phyloP scores from a whole-genome alignment of 192 early-diverging fungal species.

The Coemansia aciculifera region DNA sequence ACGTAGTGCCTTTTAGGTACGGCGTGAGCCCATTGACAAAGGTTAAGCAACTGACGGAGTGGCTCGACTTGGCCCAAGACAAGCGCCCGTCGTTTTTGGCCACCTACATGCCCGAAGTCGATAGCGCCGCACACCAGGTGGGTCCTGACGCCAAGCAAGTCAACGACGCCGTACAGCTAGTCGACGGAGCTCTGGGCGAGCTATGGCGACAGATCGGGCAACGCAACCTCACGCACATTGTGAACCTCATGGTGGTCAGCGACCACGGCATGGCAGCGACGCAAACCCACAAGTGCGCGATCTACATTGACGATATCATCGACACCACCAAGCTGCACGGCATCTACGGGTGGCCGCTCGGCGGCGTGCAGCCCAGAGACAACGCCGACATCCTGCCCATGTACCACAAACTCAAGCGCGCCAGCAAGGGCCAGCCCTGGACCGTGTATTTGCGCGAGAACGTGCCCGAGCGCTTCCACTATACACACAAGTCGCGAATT shows the following conservation, averaged over 20 bases:
- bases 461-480: constrained; percentile 74
- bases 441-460: constrained; percentile 71
- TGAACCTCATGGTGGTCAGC: constrained; percentile 71
- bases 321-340: constrained; percentile 56
- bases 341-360: constrained; percentile 65
- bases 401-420: constrained; percentile 56
- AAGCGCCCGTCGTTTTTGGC: constrained; percentile 73
- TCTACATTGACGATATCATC: constrained; percentile 77
- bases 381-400: constrained; percentile 49
- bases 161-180: constrained; percentile 55
- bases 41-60: constrained; percentile 62
- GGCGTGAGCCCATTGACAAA: constrained; percentile 56
- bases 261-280: constrained; percentile 85
- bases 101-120: constrained; percentile 80
- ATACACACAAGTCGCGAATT: constrained; percentile 64
- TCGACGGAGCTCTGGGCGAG: constrained; percentile 64
- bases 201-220: constrained; percentile 59
- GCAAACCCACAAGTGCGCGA: constrained; percentile 53
- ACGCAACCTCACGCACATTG: constrained; percentile 61
- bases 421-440: constrained; percentile 56
- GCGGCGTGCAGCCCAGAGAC: constrained; percentile 61
- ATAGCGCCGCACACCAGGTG: constrained; percentile 70
- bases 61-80: constrained; percentile 75
- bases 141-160: constrained; percentile 70
- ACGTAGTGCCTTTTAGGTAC: constrained; percentile 59